Percentiles rank a stretch among this genome's conserved stretches.
Evolutionary conservation across 78 protist genomes (phyloP).

Genomic region (Dictyostelium capitatum): DNA sequence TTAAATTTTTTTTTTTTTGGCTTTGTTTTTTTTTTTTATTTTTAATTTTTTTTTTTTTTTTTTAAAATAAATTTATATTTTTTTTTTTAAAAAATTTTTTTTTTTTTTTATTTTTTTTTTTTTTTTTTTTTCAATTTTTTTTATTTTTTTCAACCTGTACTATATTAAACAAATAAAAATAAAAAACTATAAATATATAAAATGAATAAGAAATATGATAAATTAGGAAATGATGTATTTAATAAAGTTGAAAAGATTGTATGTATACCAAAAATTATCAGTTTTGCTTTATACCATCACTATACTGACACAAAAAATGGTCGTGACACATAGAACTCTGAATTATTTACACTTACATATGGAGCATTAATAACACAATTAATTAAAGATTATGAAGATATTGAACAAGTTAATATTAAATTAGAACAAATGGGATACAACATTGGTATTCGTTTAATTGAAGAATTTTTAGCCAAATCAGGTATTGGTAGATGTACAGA

Average conservation of each 20-base stretch:
- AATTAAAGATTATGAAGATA: conserved; percentile 93
- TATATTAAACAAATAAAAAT: neutral
- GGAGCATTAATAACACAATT: conserved; percentile 98
- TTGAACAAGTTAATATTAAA: conserved; percentile 93
- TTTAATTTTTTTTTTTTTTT: too few species aligned
- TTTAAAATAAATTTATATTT: too few species aligned
- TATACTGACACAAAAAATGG: too few species aligned
- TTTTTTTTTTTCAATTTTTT: neutral
- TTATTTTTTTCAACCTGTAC: neutral
- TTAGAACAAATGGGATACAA: conserved; percentile 98
- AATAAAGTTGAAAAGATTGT: conserved; percentile 83
- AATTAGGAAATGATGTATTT: conserved; percentile 64
- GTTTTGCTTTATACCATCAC: too few species aligned
- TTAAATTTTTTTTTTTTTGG: too few species aligned
- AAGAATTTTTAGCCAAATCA: conserved; percentile 96
- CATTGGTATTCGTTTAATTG: conserved; percentile 96
- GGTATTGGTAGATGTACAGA: conserved; percentile 81
- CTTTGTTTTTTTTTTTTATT: too few species aligned
- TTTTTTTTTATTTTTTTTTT: too few species aligned
- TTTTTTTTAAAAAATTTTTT: too few species aligned
- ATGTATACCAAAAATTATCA: too few species aligned
- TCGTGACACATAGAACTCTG: too few species aligned
- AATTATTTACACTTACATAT: conserved; percentile 97
- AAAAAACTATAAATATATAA: neutral
- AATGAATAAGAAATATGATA: conserved; percentile 76